phyloP scores from a whole-genome alignment of 371 early-diverging fungal genomes.

The Mortierella sp. region DNA sequence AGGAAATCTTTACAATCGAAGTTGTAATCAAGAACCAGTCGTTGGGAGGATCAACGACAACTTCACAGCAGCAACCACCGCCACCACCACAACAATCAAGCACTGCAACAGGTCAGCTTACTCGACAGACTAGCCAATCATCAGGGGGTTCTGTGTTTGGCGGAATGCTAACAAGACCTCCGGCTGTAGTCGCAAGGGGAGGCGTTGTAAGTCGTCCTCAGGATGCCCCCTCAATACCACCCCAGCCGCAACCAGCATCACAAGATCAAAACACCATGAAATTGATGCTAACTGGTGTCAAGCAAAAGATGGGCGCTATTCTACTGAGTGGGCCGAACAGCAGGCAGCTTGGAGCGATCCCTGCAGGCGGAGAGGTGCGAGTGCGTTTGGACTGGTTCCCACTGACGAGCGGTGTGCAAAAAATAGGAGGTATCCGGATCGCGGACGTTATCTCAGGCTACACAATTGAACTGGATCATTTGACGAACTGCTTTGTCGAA shows the following conservation, averaged over 20 bases:
- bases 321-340: slow-evolving; percentile 80
- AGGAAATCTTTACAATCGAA: slow-evolving; percentile 74
- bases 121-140: slow-evolving; percentile 24
- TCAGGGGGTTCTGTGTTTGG: slow-evolving; percentile 19
- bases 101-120: slow-evolving; percentile 1
- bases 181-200: slow-evolving; percentile 47
- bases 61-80: slow-evolving; percentile 28
- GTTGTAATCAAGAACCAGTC: slow-evolving; percentile 65
- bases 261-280: slow-evolving; percentile 64
- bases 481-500: slow-evolving; percentile 73
- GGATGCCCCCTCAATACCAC: slow-evolving; percentile 55
- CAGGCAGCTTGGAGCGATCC: slow-evolving; percentile 72
- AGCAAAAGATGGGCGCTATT: slow-evolving; percentile 84
- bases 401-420: slow-evolving; percentile 84
- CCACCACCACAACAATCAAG: slow-evolving; percentile 13
- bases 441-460: slow-evolving; percentile 72
- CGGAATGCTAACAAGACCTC: slow-evolving; percentile 37
- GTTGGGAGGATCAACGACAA: slow-evolving; percentile 5
- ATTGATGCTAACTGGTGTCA: slow-evolving; percentile 74
- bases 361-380: slow-evolving; percentile 67
- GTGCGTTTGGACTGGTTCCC: slow-evolving; percentile 85
- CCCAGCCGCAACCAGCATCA: slow-evolving; percentile 22
- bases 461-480: slow-evolving; percentile 75
- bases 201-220: slow-evolving; percentile 25
- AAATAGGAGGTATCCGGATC: slow-evolving; percentile 82